A percentile compares a stretch with the other conserved stretches of the same genome.
These are phyloP conservation scores for Sporothrix inflata DNA, from an alignment of 2,329 filamentous ascomycete species.

Conservation along the genomic window DNA sequence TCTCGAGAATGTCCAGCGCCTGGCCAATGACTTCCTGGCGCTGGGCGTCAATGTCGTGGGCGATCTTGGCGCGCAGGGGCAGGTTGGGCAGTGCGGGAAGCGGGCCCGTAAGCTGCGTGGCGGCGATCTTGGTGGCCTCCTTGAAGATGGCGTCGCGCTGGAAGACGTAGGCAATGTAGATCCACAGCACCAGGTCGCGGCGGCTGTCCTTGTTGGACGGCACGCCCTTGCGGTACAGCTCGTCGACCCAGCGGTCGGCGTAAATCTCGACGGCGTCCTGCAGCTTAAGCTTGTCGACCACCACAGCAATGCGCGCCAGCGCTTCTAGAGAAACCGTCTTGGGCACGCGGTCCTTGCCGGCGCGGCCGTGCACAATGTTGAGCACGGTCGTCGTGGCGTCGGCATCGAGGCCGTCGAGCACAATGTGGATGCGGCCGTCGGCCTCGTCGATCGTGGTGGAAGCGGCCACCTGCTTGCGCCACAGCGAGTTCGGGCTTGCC, in stretches of 20 bases:
- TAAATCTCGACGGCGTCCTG: slow-evolving; percentile 49
- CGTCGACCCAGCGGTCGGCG: slow-evolving; percentile 46
- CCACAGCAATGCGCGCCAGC: slow-evolving; percentile 49
- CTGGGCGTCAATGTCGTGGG: slow-evolving; percentile 39
- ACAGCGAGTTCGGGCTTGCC: slow-evolving; percentile 22
- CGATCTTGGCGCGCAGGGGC: slow-evolving; percentile 39
- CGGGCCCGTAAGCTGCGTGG: slow-evolving; percentile 36
- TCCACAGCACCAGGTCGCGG: slow-evolving; percentile 39
- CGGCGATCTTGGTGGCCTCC: slow-evolving; percentile 37
- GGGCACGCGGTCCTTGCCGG: slow-evolving; percentile 46
- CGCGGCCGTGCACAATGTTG: slow-evolving; percentile 51
- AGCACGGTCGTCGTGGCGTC: slow-evolving; percentile 47
- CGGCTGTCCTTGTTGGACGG: slow-evolving; percentile 31
- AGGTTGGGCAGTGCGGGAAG: slow-evolving; percentile 36
- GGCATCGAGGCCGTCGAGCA: slow-evolving; percentile 42
- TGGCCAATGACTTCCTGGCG: slow-evolving; percentile 37
- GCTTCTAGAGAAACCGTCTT: slow-evolving; percentile 44
- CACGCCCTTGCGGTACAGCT: slow-evolving; percentile 32
- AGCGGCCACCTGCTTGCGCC: slow-evolving; percentile 23
- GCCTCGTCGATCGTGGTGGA: slow-evolving; percentile 32
- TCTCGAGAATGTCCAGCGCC: slow-evolving; percentile 35
- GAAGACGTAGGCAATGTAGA: slow-evolving; percentile 42
- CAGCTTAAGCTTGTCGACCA: slow-evolving; percentile 50
- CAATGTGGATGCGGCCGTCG: slow-evolving; percentile 41
- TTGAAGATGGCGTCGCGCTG: slow-evolving; percentile 38